Conservation (phyloP, 805 yeast species). For the Hyphopichia homilentoma region DNA sequence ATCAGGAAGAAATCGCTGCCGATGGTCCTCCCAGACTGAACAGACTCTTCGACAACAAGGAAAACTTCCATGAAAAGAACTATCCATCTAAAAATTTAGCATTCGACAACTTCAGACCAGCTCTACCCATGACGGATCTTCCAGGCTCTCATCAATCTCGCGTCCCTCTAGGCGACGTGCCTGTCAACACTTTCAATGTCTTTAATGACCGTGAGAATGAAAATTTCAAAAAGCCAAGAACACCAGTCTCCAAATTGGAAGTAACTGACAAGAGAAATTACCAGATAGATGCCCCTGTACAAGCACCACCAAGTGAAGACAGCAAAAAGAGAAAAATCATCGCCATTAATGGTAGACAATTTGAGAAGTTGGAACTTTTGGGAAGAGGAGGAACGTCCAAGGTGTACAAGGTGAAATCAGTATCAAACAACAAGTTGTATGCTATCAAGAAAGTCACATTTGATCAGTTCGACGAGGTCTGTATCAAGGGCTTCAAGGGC, state of each 20-base stretch:
- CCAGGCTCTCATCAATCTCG: background rate
- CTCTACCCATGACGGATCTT: no score
- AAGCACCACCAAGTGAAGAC: slow-evolving; percentile 11
- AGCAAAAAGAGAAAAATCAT: slow-evolving; percentile 24
- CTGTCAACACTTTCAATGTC: background rate
- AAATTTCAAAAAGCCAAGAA: slow-evolving; percentile 32
- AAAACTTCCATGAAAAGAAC: no score
- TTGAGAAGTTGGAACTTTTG: slow-evolving; percentile 70
- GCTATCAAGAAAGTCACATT: slow-evolving; percentile 82
- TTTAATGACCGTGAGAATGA: no score
- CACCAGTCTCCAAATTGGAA: no score
- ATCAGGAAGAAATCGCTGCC: no score
- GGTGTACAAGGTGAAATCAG: slow-evolving; percentile 72
- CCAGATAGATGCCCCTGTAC: background rate
- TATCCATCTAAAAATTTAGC: no score
- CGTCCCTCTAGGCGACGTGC: background rate
- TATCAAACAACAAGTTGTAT: slow-evolving; percentile 50
- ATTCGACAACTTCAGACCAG: no score
- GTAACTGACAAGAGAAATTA: no score
- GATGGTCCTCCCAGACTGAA: no score
- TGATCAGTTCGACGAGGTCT: slow-evolving; percentile 74
- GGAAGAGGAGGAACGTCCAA: slow-evolving; percentile 94
- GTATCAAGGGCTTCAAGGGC: slow-evolving; percentile 79
- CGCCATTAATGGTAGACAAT: slow-evolving; percentile 53
- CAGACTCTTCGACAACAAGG: no score